Evolutionary conservation across 768 basidiomycete genomes (phyloP), one percentile per base, ranked within the genome.

Genomic region (Tylopilus intermedius): DNA sequence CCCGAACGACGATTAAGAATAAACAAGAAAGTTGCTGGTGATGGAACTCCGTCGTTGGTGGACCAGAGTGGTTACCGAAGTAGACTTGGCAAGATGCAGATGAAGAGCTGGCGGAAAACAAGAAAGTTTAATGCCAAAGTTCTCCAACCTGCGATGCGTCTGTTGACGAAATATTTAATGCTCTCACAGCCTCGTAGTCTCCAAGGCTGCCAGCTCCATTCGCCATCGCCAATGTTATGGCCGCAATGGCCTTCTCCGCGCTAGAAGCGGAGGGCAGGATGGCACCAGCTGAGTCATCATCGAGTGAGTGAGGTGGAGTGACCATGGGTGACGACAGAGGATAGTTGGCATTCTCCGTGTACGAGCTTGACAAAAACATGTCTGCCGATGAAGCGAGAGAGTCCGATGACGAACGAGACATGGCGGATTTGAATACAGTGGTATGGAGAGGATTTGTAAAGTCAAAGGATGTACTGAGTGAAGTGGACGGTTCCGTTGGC

Each of bases 191-290:
- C 49, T 72, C 70, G 51, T 84, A 84, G 60, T 85, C 83, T 48
- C 74, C 75, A 37, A 85, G 62, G 26, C 81, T 76, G 5, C 79
- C 82, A 9, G 82, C 82, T 39, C 83, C 84, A 54, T 78, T 84
- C 11, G 83, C 83, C 70, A 85, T 75, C 15, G 80, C 82, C 3
- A 85, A 67, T 30, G 72, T 74, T 29, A 84, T 72, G 15, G 80
- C 81, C 15, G 81, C 81, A 46, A 84, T 72, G 14, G 79, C 79
- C 60, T 81, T 83, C 58, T 84, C 82, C 18, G 79, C 70, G 33
- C 72, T 74, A 41, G 80, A 75, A 10, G 80, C 66, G 18, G 71
- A 56, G n/a, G 62, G 53, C 8, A 49, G 45, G 39, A 47, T 44
- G 29, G 42, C 21, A 45, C 26, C 38, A 18, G 9, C 8, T 18